Conservation (phyloP, 1,139 yeast genomes). For the Yarrowia galli region DNA sequence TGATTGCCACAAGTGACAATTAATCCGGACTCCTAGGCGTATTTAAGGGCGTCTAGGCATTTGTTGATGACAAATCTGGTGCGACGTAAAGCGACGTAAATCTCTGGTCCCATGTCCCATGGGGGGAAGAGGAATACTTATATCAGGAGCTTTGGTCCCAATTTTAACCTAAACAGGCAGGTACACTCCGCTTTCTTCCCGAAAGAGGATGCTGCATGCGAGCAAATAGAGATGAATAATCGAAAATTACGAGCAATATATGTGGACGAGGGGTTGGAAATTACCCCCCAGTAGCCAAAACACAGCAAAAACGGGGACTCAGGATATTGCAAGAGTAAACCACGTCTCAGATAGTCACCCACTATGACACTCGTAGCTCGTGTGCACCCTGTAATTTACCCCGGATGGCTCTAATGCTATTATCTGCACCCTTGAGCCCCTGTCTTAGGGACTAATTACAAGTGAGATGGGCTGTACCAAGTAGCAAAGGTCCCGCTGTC, state of each 20-base stretch:
- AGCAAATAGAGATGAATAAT: conserved; percentile 30
- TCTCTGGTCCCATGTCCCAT: not conserved
- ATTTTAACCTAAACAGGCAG: conserved; percentile 30
- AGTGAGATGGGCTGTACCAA: too few relatives aligned
- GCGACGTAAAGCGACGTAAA: not conserved
- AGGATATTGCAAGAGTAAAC: too few relatives aligned
- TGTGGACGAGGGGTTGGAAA: not conserved
- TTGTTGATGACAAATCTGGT: not conserved
- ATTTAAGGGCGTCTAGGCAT: not conserved
- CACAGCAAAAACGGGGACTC: not conserved
- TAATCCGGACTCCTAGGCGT: not conserved
- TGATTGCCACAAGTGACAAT: too few relatives aligned
- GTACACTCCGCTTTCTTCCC: conserved; percentile 19
- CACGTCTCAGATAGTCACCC: too few relatives aligned
- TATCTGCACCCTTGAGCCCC: too few relatives aligned
- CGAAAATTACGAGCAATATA: conserved; percentile 24
- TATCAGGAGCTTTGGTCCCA: conserved; percentile 6
- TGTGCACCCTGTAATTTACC: too few relatives aligned
- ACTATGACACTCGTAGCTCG: too few relatives aligned
- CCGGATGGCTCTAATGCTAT: too few relatives aligned
- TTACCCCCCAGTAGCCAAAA: not conserved
- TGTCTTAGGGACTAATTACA: too few relatives aligned
- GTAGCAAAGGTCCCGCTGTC: too few relatives aligned
- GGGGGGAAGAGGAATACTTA: conserved; percentile 2
- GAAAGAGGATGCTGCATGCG: conserved; percentile 32